A percentile compares a stretch with the other conserved stretches of the same genome.
Evolutionary conservation across 2,329 filamentous ascomycete species (phyloP).

Genomic region (Microcyclospora pomicola): DNA sequence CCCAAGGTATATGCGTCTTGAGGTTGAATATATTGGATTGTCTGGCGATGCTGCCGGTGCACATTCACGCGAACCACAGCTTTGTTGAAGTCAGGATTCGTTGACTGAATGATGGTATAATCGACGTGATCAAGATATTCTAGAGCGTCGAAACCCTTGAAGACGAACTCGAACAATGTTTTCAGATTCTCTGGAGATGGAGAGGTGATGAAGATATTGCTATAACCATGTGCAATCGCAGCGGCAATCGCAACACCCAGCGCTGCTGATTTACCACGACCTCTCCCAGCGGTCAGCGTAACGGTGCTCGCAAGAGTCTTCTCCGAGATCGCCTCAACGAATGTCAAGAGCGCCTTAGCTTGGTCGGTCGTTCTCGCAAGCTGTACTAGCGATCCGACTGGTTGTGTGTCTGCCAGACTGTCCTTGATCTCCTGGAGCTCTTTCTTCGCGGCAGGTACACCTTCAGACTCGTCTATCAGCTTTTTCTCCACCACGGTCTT

Average conservation of each 20-base stretch:
- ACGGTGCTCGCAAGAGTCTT: constrained; percentile 93
- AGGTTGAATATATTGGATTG: constrained; percentile 95
- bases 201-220: constrained; percentile 98
- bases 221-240: constrained; percentile 90
- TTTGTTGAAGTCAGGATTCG: constrained; percentile 98
- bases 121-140: constrained; percentile 91
- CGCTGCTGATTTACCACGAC: constrained; percentile 91
- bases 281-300: constrained; percentile 81
- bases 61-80: constrained; percentile 95
- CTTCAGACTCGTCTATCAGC: constrained; percentile 61
- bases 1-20: constrained; percentile 91
- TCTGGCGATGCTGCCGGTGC: constrained; percentile 86
- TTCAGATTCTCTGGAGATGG: constrained; percentile 97
- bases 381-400: constrained; percentile 69
- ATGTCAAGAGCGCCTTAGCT: constrained; percentile 90
- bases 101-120: constrained; percentile 96
- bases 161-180: constrained; percentile 94
- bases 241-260: constrained; percentile 89
- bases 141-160: constrained; percentile 93
- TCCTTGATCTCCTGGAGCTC: constrained; percentile 84
- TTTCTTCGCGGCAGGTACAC: constrained; percentile 52
- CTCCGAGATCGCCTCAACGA: constrained; percentile 89
- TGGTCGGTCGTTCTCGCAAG: constrained; percentile 88
- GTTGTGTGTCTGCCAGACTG: constrained; percentile 68
- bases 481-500: constrained; percentile 73